Evolutionary conservation across 2,329 filamentous ascomycete genomes (phyloP).

Genomic region (Phialocephala sp.): DNA sequence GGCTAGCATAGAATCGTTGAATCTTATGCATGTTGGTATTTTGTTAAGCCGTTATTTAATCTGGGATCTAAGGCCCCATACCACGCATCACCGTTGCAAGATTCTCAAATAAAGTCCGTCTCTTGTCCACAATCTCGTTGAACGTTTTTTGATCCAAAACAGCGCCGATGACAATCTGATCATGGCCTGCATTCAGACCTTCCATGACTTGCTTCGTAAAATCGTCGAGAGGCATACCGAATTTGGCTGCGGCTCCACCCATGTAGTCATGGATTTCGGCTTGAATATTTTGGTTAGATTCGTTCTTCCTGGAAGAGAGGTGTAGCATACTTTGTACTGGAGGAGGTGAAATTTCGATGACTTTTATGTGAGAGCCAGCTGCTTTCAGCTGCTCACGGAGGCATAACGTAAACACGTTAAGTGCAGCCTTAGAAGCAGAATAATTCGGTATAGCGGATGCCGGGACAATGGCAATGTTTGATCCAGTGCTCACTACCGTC

Average conservation of each 20-base stretch:
- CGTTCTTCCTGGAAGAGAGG: neutral
- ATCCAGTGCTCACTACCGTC: slow-evolving; percentile 25
- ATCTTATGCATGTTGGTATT: neutral
- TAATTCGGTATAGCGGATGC: slow-evolving; percentile 45
- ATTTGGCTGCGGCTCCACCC: slow-evolving; percentile 48
- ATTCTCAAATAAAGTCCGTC: neutral
- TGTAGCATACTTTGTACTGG: slow-evolving; percentile 36
- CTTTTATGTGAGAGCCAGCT: slow-evolving; percentile 42
- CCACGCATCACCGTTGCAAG: neutral
- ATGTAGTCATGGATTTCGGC: slow-evolving; percentile 53
- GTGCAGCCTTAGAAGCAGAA: slow-evolving; percentile 52
- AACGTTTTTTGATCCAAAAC: neutral
- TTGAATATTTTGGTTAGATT: slow-evolving; percentile 7
- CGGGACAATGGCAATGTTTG: slow-evolving; percentile 30
- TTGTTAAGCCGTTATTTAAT: no score
- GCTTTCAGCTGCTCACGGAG: slow-evolving; percentile 48
- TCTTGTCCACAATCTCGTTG: slow-evolving; percentile 9
- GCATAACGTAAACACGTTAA: slow-evolving; percentile 50
- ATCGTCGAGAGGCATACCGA: slow-evolving; percentile 55
- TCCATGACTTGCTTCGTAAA: slow-evolving; percentile 47
- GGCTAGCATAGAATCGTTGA: neutral
- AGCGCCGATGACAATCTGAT: slow-evolving; percentile 25
- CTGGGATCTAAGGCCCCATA: no score
- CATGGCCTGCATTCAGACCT: slow-evolving; percentile 20
- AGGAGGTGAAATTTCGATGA: slow-evolving; percentile 51